A percentile compares a stretch with the other conserved stretches of the same genome.
These are phyloP conservation scores for Lepidopterella palustris DNA, from an alignment of 495 filamentous ascomycete genomes.

Conservation along the genomic window DNA sequence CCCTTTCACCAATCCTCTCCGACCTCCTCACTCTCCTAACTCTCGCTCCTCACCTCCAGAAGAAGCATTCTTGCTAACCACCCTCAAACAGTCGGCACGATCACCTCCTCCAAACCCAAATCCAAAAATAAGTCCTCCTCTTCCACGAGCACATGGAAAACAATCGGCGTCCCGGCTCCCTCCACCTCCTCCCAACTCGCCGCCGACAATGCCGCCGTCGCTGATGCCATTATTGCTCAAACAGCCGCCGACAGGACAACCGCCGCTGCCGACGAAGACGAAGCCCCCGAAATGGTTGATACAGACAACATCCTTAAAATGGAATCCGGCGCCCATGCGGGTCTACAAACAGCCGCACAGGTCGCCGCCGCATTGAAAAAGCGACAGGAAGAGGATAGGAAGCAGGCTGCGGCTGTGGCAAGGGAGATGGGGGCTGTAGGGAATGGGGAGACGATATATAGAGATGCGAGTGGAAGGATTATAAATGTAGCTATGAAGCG, in stretches of 20 bases:
- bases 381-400: slow-evolving; percentile 43
- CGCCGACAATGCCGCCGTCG: slow-evolving; percentile 52
- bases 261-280: slow-evolving; percentile 37
- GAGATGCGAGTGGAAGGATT: slow-evolving; percentile 85
- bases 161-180: slow-evolving; percentile 50
- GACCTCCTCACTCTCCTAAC: slow-evolving; percentile 34
- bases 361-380: slow-evolving; percentile 65
- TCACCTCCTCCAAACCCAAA: slow-evolving; percentile 23
- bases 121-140: too few species aligned
- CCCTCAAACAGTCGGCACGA: slow-evolving; percentile 37
- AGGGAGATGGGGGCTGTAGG: slow-evolving; percentile 37
- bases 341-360: slow-evolving; percentile 73
- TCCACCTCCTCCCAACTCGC: slow-evolving; percentile 22
- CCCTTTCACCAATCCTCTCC: slow-evolving; percentile 6
- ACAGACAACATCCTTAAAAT: slow-evolving; percentile 49
- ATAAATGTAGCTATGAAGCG: slow-evolving; percentile 87
- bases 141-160: slow-evolving; percentile 55
- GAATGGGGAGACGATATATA: slow-evolving; percentile 74
- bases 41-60: neutral
- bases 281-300: slow-evolving; percentile 39
- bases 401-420: slow-evolving; percentile 43
- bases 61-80: neutral
- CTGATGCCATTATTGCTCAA: slow-evolving; percentile 76
- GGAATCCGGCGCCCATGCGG: slow-evolving; percentile 79
- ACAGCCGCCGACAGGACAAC: slow-evolving; percentile 59